Conservation (phyloP, 352 stramenopile genomes). For the Phytophthora hibernalis region DNA sequence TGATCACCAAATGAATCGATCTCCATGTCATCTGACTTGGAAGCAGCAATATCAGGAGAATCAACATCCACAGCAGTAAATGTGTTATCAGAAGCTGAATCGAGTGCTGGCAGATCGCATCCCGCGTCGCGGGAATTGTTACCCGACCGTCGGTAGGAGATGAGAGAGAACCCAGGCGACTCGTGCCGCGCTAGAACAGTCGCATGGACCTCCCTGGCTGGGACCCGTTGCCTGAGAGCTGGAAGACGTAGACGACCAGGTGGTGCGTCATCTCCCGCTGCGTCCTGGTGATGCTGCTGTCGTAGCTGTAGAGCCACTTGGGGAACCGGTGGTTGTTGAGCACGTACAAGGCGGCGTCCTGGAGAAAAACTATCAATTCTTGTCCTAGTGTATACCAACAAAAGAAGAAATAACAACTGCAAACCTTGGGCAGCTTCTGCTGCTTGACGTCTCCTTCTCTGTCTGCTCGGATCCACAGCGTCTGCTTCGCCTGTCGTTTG, state of each 20-base stretch:
- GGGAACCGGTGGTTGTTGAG: conserved; percentile 51
- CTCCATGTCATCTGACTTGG: background rate
- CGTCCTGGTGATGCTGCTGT: conserved; percentile 48
- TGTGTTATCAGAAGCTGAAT: background rate
- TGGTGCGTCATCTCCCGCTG: conserved; percentile 55
- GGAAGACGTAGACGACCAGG: conserved; percentile 41
- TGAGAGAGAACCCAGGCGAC: conserved; percentile 39
- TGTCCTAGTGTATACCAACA: background rate
- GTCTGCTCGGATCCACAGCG: conserved; percentile 39
- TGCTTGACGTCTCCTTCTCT: conserved; percentile 41
- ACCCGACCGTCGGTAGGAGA: conserved; percentile 49
- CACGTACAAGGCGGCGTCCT: conserved; percentile 43
- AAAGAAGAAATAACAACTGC: background rate
- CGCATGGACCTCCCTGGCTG: background rate
- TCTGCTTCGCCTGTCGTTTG: conserved; percentile 12
- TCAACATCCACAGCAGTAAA: conserved; percentile 1
- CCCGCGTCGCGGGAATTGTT: background rate
- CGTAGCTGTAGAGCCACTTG: conserved; percentile 58
- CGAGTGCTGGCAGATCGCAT: background rate
- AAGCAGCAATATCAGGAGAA: background rate
- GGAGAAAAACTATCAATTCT: background rate
- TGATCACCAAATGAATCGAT: background rate
- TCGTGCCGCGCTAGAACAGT: conserved; percentile 38
- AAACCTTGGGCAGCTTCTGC: conserved; percentile 26
- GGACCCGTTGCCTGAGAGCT: conserved; percentile 1